A percentile compares a stretch with the other conserved stretches of the same genome.
These are phyloP conservation scores for Dunaliella sp. DNA, from an alignment of 139 green algal genomes.

Conservation along the genomic window DNA sequence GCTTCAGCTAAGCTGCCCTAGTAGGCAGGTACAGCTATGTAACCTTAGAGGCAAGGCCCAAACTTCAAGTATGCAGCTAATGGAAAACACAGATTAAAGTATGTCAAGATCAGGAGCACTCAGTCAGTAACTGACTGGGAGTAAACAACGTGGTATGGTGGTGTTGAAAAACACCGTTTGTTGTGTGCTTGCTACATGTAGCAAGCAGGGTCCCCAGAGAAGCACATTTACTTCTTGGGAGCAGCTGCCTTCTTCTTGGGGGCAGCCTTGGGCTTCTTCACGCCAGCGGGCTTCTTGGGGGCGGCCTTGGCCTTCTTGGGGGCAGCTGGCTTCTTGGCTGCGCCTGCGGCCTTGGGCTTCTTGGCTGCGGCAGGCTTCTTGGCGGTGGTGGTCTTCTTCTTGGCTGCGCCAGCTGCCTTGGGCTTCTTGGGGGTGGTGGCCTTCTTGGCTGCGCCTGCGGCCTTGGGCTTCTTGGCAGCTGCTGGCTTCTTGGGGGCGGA, in stretches of 20 bases:
- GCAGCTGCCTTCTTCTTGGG: slow-evolving; percentile 21
- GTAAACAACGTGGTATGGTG: neutral
- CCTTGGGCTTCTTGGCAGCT: slow-evolving; percentile 2
- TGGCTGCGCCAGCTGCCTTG: slow-evolving; percentile 8
- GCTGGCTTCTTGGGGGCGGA: slow-evolving; percentile 18
- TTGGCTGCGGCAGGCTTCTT: neutral
- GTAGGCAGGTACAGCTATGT: no score
- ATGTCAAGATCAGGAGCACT: no score
- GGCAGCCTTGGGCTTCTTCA: no score
- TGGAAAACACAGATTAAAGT: no score
- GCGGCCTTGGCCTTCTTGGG: slow-evolving; percentile 5
- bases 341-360: slow-evolving; percentile 20
- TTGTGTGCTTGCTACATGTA: neutral
- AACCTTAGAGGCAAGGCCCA: no score
- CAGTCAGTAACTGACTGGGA: no score
- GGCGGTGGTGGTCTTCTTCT: slow-evolving; percentile 17
- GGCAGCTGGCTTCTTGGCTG: slow-evolving; percentile 20
- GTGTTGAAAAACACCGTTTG: slow-evolving; percentile 15
- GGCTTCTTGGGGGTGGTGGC: slow-evolving; percentile 29
- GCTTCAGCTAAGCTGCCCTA: no score
- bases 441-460: slow-evolving; percentile 9
- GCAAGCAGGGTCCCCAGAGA: no score
- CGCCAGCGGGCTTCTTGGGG: slow-evolving; percentile 17
- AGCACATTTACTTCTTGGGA: slow-evolving; percentile 17
- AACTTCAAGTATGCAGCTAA: no score